Evolutionary conservation across 176 grass and related monocot species (phyloP).

Genomic region (Tillandsia fasciculata): DNA sequence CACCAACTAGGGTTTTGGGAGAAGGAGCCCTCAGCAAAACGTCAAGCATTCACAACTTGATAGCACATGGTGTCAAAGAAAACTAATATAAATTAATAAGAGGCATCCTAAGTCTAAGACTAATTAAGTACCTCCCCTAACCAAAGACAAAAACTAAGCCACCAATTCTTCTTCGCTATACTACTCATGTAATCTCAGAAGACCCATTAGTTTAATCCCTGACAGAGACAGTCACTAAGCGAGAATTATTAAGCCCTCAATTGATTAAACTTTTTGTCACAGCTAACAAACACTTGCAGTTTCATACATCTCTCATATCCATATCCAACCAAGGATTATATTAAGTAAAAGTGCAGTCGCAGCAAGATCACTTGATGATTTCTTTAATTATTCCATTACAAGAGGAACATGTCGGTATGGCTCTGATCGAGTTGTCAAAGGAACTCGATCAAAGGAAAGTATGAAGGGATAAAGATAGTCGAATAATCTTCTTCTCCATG

Average conservation of each 20-base stretch:
- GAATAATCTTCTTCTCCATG: neutral
- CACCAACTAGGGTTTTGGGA: slow-evolving; percentile 13
- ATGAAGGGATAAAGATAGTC: neutral
- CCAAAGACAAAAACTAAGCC: neutral
- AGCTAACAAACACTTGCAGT: neutral
- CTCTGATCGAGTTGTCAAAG: neutral
- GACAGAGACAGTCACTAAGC: slow-evolving; percentile 5
- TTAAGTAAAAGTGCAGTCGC: neutral
- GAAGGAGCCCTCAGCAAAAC: slow-evolving; percentile 21
- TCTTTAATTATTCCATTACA: neutral
- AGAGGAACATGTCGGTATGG: neutral
- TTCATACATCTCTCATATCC: neutral
- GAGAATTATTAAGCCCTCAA: neutral
- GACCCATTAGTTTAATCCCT: neutral
- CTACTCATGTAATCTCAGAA: neutral
- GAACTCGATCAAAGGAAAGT: too few relatives aligned
- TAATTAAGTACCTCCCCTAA: neutral
- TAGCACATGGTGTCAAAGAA: slow-evolving; percentile 24
- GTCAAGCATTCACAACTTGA: slow-evolving; percentile 21
- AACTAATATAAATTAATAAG: neutral
- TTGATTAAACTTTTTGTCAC: neutral
- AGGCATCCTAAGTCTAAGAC: neutral
- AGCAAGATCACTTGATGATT: neutral
- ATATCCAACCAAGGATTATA: neutral
- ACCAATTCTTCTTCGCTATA: neutral